Conservation (phyloP, 1,284 basidiomycete species). For the Xerocomus minutiporus region DNA sequence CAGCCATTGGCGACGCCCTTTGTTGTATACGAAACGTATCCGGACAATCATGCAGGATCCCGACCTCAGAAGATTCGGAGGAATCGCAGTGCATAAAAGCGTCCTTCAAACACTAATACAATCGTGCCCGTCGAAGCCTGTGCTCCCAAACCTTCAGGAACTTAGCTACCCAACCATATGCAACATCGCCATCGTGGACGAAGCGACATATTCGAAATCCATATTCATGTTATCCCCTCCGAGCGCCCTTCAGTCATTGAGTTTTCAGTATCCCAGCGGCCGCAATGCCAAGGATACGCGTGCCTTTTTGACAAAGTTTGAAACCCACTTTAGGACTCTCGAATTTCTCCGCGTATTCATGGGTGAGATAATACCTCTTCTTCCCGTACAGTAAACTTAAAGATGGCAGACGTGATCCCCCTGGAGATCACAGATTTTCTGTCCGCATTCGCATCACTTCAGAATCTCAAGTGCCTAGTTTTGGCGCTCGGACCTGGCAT, state of each 20-base stretch:
- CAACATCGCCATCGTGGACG: constrained; percentile 19
- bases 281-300: constrained; percentile 18
- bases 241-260: constrained; percentile 11
- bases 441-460: constrained; percentile 14
- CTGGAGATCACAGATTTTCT: constrained; percentile 20
- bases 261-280: constrained; percentile 18
- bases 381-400: background rate
- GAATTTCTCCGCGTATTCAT: constrained; percentile 20
- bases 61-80: constrained; percentile 11
- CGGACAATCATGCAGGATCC: constrained; percentile 16
- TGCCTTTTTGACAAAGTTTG: constrained; percentile 15
- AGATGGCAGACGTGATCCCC: constrained; percentile 12
- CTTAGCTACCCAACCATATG: constrained; percentile 19
- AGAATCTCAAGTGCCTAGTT: constrained; percentile 17
- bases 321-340: constrained; percentile 12
- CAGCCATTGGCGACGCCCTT: constrained; percentile 16
- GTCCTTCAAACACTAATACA: constrained; percentile 22
- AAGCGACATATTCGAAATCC: constrained; percentile 13
- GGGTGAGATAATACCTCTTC: constrained; percentile 7
- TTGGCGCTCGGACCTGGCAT: constrained; percentile 13
- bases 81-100: constrained; percentile 19
- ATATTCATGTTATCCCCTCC: constrained; percentile 17
- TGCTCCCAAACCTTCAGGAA: constrained; percentile 23
- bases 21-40: constrained; percentile 21
- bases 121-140: constrained; percentile 19